Percentiles rank a stretch among this genome's conserved stretches.
phyloP scores from a whole-genome alignment of 192 early-diverging fungal species.

The Ramicandelaber brevisporus region DNA sequence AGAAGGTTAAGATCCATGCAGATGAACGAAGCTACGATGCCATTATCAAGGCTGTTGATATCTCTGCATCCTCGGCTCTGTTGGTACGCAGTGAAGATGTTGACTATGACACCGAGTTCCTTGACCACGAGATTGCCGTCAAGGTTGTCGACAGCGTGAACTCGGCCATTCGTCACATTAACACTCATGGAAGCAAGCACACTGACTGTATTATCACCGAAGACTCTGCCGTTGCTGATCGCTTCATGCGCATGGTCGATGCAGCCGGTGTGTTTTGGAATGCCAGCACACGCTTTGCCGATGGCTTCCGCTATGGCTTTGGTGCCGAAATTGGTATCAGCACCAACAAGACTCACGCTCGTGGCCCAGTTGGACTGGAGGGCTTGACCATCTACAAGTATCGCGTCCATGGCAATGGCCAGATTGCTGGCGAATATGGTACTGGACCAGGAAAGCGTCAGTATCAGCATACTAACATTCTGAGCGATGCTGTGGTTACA shows the following conservation, averaged over 20 bases:
- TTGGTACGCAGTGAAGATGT: constrained; percentile 8
- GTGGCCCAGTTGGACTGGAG: constrained; percentile 92
- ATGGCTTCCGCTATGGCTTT: constrained; percentile 97
- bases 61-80: not conserved
- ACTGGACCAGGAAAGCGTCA: constrained; percentile 30
- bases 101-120: constrained; percentile 81
- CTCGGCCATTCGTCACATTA: constrained; percentile 80
- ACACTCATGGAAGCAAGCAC: constrained; percentile 79
- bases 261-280: constrained; percentile 98
- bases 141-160: constrained; percentile 42
- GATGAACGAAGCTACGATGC: constrained; percentile 22
- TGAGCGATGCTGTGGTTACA: constrained; percentile 9
- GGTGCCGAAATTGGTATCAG: constrained; percentile 93
- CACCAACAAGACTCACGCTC: constrained; percentile 97
- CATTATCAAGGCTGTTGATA: constrained; percentile 5
- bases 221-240: constrained; percentile 32
- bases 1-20: constrained; percentile 30
- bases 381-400: constrained; percentile 98
- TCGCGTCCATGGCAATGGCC: constrained; percentile 68
- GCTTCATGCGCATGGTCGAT: constrained; percentile 80
- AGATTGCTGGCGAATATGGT: constrained; percentile 58
- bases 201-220: constrained; percentile 90
- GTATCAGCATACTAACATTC: constrained; percentile 46
- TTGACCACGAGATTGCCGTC: constrained; percentile 65
- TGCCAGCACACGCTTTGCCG: constrained; percentile 83